Percentiles rank a stretch among this genome's conserved stretches.
These are phyloP conservation scores for Capsicum rhomboideum DNA, from an alignment of 257 asterid genomes.

Conservation along the genomic window DNA sequence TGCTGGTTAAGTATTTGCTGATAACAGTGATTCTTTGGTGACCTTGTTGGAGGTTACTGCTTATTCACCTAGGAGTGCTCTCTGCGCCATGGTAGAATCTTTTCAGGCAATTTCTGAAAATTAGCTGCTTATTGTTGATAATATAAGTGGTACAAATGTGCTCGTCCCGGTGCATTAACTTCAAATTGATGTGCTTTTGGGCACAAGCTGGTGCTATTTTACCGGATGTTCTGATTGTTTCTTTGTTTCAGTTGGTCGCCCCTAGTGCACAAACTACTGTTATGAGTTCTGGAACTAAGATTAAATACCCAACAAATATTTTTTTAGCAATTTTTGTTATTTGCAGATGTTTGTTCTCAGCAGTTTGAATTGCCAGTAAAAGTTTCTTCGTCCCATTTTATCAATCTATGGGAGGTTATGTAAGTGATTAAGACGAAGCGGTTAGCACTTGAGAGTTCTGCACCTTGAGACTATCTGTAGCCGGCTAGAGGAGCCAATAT, in stretches of 20 bases:
- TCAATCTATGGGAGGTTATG: no score
- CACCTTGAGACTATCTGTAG: background rate
- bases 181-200: background rate
- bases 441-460: background rate
- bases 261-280: background rate
- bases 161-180: background rate
- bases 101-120: background rate
- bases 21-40: background rate
- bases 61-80: background rate
- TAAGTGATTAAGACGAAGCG: background rate
- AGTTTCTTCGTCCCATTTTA: background rate
- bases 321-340: background rate
- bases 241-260: background rate
- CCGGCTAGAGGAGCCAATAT: background rate
- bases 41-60: background rate
- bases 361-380: background rate
- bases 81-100: background rate
- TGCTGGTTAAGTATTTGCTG: background rate
- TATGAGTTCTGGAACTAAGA: background rate
- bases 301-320: background rate
- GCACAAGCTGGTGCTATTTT: background rate
- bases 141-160: background rate
- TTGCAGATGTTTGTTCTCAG: background rate
- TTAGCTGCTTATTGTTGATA: background rate
- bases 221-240: background rate